These are phyloP conservation scores for Nakazawaea anatomiae DNA, from an alignment of 805 yeast species.

Conservation along the genomic window DNA sequence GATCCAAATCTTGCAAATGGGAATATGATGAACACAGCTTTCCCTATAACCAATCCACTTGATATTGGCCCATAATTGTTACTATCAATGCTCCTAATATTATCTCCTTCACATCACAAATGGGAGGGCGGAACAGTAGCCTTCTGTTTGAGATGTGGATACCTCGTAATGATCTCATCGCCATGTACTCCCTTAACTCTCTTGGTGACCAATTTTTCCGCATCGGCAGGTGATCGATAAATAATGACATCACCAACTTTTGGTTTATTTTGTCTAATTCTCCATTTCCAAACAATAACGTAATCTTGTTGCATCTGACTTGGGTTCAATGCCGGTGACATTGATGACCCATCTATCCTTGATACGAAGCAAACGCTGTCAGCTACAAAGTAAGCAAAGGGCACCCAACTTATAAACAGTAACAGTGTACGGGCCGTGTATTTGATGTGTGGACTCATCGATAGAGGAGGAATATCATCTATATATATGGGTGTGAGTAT, in stretches of 20 bases:
- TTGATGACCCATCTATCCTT: conserved; percentile 72
- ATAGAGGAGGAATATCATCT: no score
- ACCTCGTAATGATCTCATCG: conserved; percentile 55
- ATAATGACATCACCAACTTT: conserved; percentile 67
- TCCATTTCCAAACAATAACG: conserved; percentile 66
- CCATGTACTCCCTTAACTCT: conserved; percentile 74
- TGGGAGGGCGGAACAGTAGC: conserved; percentile 73
- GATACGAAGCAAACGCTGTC: conserved; percentile 73
- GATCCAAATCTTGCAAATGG: conserved; percentile 55
- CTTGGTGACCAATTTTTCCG: conserved; percentile 70
- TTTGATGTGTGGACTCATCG: conserved; percentile 10
- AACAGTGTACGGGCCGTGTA: conserved; percentile 26
- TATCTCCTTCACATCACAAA: conserved; percentile 95
- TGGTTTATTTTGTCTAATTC: conserved; percentile 37
- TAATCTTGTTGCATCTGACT: conserved; percentile 45
- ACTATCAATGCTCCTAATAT: conserved; percentile 76
- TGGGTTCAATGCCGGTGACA: conserved; percentile 88
- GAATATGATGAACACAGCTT: conserved; percentile 63
- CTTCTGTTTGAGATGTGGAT: conserved; percentile 58
- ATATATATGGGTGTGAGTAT: not conserved
- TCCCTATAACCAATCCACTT: conserved; percentile 73
- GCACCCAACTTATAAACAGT: conserved; percentile 63
- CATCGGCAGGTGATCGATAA: conserved; percentile 76
- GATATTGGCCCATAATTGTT: conserved; percentile 88
- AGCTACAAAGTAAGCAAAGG: conserved; percentile 62